Evolutionary conservation across 2,329 filamentous ascomycete genomes (phyloP).

Genomic region (Fusarium lateritium): DNA sequence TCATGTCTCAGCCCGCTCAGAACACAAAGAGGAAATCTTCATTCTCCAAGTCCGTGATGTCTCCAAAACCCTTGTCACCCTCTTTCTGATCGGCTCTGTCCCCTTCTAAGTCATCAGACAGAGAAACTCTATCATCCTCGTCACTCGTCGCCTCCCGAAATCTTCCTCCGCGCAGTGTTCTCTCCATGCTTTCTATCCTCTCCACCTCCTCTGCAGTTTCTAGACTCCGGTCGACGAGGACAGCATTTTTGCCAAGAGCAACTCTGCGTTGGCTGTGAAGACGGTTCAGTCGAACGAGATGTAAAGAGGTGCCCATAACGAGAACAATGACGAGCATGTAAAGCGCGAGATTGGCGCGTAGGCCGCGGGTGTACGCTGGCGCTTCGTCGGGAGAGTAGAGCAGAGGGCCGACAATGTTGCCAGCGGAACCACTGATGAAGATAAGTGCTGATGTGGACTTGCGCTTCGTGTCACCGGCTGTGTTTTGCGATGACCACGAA

Average conservation of each 20-base stretch:
- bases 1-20: constrained; percentile 30
- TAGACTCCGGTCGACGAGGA: constrained; percentile 73
- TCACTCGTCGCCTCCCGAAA: constrained; percentile 14
- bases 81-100: constrained; percentile 21
- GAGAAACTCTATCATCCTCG: constrained; percentile 22
- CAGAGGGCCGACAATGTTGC: constrained; percentile 77
- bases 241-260: constrained; percentile 71
- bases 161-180: constrained; percentile 31
- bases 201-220: constrained; percentile 62
- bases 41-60: constrained; percentile 73
- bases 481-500: constrained; percentile 74
- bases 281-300: constrained; percentile 68
- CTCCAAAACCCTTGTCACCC: constrained; percentile 55
- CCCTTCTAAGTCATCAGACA: constrained; percentile 27
- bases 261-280: constrained; percentile 68
- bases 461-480: constrained; percentile 78
- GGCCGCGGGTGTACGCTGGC: constrained; percentile 62
- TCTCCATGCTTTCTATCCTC: constrained; percentile 53
- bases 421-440: constrained; percentile 75
- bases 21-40: constrained; percentile 75
- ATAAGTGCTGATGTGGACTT: constrained; percentile 76
- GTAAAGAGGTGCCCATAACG: constrained; percentile 58
- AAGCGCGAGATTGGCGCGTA: constrained; percentile 72
- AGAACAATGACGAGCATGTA: constrained; percentile 72
- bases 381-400: constrained; percentile 70